Evolutionary conservation across 169 alveolate species (phyloP), one percentile per base, ranked within the genome.

Genomic region (Cryptosporidium sp.): DNA sequence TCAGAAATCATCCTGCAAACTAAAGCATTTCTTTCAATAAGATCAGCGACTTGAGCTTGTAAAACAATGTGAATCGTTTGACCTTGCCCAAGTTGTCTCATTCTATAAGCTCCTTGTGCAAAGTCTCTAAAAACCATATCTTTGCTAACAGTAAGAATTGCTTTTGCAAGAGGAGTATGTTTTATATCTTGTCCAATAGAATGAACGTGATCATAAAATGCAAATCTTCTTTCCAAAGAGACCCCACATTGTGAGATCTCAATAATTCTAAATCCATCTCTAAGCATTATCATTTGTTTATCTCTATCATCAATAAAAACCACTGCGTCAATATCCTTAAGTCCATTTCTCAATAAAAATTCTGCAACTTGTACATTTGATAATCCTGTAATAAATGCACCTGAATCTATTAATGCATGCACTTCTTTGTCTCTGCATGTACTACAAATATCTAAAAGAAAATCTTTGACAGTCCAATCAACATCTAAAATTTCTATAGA

Each of bases 201-300:
- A 92, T 96, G 97, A 52, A 96, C 96, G 74, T 96, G 98, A 91
- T 96, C 98, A 92, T 96, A 96, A 93, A 95, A 96, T 67, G 96
- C 92, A 92, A 96, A 95, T 29, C 98, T 80, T 41, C 94, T 92
- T 41, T 93, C 94, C 26, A 94, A 93, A 6, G 97, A 95, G 9
- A 96, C 85, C 39, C 96, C 96, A 85, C 96, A 95, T 91, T 95
- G 96, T 5, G 95, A 94, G 37, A 95, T 86, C 61, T 93, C 94
- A 50, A 94, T 91, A 23, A 93, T 93, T 70, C 91, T 55, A 41
- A 31, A 68, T 43, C 94, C 95, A 85, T 93, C 94, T 68, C 91
- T 85, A 26, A 91, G 61, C 62, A 86, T 93, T 33, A 84, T 92
- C 85, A 70, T 85, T 69, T 85, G 96, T 84, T 92, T 85, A 80